Conservation (phyloP, 208 protist genomes). For the Trypanosoma lewisi region DNA sequence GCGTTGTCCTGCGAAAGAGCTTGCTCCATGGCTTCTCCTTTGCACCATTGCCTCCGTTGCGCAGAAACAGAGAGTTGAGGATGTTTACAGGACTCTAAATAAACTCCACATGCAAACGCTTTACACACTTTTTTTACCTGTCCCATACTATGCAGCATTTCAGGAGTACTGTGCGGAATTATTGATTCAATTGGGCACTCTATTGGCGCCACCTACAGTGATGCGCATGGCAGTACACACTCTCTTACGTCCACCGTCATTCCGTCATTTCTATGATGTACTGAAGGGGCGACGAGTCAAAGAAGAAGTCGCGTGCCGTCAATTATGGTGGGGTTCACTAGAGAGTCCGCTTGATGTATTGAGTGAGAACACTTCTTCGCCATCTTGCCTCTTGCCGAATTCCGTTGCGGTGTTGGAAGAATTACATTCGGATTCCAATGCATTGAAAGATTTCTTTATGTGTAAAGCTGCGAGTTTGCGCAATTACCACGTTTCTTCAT, state of each 20-base stretch:
- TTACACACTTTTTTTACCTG: slow-evolving; percentile 25
- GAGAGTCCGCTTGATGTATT: neutral
- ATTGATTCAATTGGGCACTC: slow-evolving; percentile 24
- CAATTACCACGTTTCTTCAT: slow-evolving; percentile 73
- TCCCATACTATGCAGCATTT: slow-evolving; percentile 29
- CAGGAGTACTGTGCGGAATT: slow-evolving; percentile 28
- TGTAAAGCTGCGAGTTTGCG: slow-evolving; percentile 25
- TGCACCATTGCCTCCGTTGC: slow-evolving; percentile 14
- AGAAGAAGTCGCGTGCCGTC: slow-evolving; percentile 15
- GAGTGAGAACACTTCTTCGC: neutral
- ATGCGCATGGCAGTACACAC: slow-evolving; percentile 31
- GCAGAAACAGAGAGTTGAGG: neutral
- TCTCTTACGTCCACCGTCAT: slow-evolving; percentile 25
- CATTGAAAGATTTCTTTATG: slow-evolving; percentile 9
- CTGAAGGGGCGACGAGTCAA: slow-evolving; percentile 6
- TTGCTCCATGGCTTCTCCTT: slow-evolving; percentile 30
- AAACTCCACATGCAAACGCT: slow-evolving; percentile 15
- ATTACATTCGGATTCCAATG: slow-evolving; percentile 9
- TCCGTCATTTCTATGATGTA: slow-evolving; percentile 25
- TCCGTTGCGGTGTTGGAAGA: neutral
- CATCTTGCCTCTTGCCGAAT: slow-evolving; percentile 10
- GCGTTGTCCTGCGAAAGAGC: slow-evolving; percentile 33
- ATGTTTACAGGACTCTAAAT: neutral
- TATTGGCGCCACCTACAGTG: slow-evolving; percentile 20
- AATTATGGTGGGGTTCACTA: slow-evolving; percentile 17